Base-by-base conservation (phyloP, 2,329 filamentous ascomycete genomes). In the Fusarium sp. region DNA sequence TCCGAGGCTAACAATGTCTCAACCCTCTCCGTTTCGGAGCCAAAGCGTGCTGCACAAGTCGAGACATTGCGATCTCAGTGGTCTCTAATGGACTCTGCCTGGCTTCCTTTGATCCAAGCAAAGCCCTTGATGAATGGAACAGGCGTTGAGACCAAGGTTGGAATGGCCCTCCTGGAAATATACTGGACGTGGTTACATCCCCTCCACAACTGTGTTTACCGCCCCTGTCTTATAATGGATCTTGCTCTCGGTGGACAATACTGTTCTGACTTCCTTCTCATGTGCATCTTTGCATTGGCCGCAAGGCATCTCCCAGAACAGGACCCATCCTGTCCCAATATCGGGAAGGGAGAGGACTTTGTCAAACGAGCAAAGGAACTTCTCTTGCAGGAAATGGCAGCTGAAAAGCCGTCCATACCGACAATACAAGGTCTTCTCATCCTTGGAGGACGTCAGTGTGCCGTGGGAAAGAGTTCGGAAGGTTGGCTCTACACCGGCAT, bases 101-200 rank as follows among this genome's bases (percentile, higher is more conserved):
- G 51, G 51, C 10, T 56, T 4, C 51, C 51, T 20, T 8, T 56
- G 1, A 56, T 56, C 6, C 27, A 36, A 6, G 51, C 51, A 35
- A 56, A 56, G 4, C 51, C 51, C 12, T 44, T 35, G 1, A 74
- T 74, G 62, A 61, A 62, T 24, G 67, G 67, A 7, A 74, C 69
- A 2, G 70, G 73, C 22, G 49, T 75, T 2, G 62, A 62, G 14
- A 70, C 69, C 1, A 40, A 49, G n/a, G 38, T 35, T 8, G 73
- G 72, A 4, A 42, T 75, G 38, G 63, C 53, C 5, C 69, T 76
- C 11, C 64, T 76, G 2, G 74, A 75, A 12, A 76, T 75, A 6
- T 76, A 76, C 53, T 76, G 74, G 74, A 70, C 66, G 3, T 76
- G 74, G 74, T n/a, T 75, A 17, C 72, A 75, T 12, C 74, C 74